Evolutionary conservation across 1,139 yeast species (phyloP).

Genomic region (Candida labiduridarum): DNA sequence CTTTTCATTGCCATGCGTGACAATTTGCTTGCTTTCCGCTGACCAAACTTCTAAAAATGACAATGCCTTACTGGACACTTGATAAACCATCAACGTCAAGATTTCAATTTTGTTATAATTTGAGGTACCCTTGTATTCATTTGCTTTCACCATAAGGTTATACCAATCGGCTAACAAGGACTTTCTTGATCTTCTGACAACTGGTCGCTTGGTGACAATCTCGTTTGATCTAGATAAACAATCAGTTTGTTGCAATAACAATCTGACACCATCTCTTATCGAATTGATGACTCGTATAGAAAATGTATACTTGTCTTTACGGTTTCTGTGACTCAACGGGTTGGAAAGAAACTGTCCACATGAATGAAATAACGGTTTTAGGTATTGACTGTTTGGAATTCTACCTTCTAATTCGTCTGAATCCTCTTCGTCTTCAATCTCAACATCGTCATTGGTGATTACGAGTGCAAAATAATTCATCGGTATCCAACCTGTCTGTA

Average conservation of each 20-base stretch:
- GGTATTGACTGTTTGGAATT: constrained; percentile 47
- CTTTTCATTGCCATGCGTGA: constrained; percentile 29
- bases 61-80: constrained; percentile 73
- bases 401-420: constrained; percentile 22
- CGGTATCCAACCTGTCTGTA: constrained; percentile 95
- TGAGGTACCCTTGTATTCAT: constrained; percentile 75
- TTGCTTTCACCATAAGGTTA: constrained; percentile 82
- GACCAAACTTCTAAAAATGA: constrained; percentile 78
- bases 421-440: constrained; percentile 21
- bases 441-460: constrained; percentile 32
- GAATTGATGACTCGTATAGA: constrained; percentile 45
- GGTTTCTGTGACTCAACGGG: constrained; percentile 56
- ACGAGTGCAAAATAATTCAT: constrained; percentile 83
- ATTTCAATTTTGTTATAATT: constrained; percentile 68
- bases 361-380: constrained; percentile 66
- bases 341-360: constrained; percentile 75
- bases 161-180: constrained; percentile 89
- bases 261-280: constrained; percentile 82
- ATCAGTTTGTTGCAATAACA: constrained; percentile 73
- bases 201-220: constrained; percentile 69
- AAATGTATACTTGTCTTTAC: constrained; percentile 46
- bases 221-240: constrained; percentile 84
- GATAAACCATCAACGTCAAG: constrained; percentile 70
- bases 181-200: constrained; percentile 75
- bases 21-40: constrained; percentile 50